These are phyloP conservation scores for Crucibulum laeve DNA, from an alignment of 768 basidiomycete species.

Conservation along the genomic window DNA sequence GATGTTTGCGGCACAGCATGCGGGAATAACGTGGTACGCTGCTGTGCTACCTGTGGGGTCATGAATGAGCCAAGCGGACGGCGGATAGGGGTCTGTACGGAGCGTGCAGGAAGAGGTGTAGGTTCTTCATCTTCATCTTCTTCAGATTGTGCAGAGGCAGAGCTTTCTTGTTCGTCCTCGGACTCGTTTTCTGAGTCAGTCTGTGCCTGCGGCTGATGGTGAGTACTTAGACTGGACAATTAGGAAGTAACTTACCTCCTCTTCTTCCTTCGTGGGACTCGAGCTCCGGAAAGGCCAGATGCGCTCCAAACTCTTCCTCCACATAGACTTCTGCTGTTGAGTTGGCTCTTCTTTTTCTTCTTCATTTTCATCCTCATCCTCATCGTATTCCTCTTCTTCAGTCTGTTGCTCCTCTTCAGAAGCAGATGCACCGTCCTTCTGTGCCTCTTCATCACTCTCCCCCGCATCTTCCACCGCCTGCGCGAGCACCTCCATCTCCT, in stretches of 20 bases:
- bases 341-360: constrained; percentile 20
- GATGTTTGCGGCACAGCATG: constrained; percentile 8
- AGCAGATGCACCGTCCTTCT: too few species aligned
- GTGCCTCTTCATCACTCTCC: constrained; percentile 12
- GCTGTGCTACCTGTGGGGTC: constrained; percentile 46
- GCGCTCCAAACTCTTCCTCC: constrained; percentile 39
- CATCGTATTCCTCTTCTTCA: constrained; percentile 15
- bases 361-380: constrained; percentile 19
- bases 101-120: constrained; percentile 10
- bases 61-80: constrained; percentile 40
- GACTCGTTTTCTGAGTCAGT: constrained; percentile 8
- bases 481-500: constrained; percentile 47
- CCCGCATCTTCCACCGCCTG: constrained; percentile 30
- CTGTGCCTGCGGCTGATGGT: constrained; percentile 1
- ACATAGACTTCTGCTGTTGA: constrained; percentile 25
- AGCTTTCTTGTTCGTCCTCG: constrained; percentile 7
- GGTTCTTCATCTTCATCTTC: constrained; percentile 12
- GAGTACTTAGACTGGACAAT: background rate
- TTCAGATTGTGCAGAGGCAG: constrained; percentile 1
- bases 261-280: constrained; percentile 13
- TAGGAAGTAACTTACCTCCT: constrained; percentile 14
- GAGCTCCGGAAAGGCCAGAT: constrained; percentile 35
- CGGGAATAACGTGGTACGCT: constrained; percentile 3
- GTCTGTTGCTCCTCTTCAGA: constrained; percentile 19
- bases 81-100: constrained; percentile 24